These are phyloP conservation scores for Hymenoscyphus salicellus DNA, from an alignment of 2,329 filamentous ascomycete genomes.

Conservation along the genomic window DNA sequence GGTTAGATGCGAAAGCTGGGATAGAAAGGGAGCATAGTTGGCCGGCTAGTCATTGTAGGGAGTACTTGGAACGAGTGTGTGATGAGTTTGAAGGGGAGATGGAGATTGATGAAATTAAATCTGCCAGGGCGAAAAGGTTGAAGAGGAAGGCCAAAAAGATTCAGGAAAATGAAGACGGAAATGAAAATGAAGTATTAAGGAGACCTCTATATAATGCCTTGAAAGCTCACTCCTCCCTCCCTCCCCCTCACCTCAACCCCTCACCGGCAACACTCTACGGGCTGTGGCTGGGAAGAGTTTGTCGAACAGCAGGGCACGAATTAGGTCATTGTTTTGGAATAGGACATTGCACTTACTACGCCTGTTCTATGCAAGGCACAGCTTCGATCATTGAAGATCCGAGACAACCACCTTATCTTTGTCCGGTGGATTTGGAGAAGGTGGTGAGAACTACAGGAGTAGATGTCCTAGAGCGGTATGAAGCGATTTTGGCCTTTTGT, in stretches of 20 bases:
- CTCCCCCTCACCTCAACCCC: slow-evolving; percentile 18
- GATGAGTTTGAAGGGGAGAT: slow-evolving; percentile 9
- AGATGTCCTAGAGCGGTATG: slow-evolving; percentile 40
- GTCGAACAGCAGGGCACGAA: slow-evolving; percentile 61
- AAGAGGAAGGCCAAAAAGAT: not conserved
- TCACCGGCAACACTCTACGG: slow-evolving; percentile 34
- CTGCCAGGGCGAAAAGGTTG: not conserved
- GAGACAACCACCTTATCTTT: slow-evolving; percentile 61
- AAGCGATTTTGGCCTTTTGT: slow-evolving; percentile 44
- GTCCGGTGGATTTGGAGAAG: slow-evolving; percentile 58
- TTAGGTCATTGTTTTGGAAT: slow-evolving; percentile 66
- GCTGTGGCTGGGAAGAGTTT: slow-evolving; percentile 57
- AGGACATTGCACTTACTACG: slow-evolving; percentile 63
- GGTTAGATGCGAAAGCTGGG: slow-evolving; percentile 40
- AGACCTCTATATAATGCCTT: slow-evolving; percentile 39
- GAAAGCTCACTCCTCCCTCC: slow-evolving; percentile 22
- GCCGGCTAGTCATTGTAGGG: slow-evolving; percentile 60
- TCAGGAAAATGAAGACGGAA: not conserved
- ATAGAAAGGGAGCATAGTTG: slow-evolving; percentile 51
- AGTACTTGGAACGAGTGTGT: slow-evolving; percentile 46
- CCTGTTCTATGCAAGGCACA: slow-evolving; percentile 63
- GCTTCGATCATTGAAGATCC: slow-evolving; percentile 55
- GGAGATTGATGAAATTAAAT: not conserved
- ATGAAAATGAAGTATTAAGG: not conserved
- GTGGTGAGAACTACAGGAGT: slow-evolving; percentile 38